Base-by-base conservation (phyloP, 192 early-diverging fungal species). In the Backusella liffmaniae region DNA sequence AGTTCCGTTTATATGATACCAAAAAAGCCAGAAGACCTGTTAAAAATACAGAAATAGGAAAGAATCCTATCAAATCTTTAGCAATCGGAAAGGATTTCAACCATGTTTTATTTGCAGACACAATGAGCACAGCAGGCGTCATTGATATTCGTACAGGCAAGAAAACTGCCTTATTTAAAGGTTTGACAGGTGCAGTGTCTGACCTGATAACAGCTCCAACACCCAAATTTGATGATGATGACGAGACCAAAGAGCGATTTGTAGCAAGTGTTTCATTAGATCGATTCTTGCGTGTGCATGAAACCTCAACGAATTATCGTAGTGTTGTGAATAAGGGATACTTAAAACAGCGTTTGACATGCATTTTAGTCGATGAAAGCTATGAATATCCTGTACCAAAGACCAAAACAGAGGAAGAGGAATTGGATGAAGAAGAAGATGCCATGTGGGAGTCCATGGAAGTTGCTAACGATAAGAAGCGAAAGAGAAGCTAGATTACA, bases 1-100 rank as follows among this genome's bases (percentile, higher is more conserved):
- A 92, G 84, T 92, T 96, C 73, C 88, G 96, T 59, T 79, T 96
- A n/a, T 98, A 98, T 80, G 92, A 98, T 77, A 87, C 86, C 3
- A 90, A 85, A 77, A 82, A 81, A 8, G 87, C 87, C 9, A 83
- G 89, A 71, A 86, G 94, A 75, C 96, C 96, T 0, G 84, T 91
- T 7, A 79, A 92, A 4, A 84, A 90, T 80, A 86, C 89, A 67
- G 85, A 86, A 44, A 82, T 94, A 29, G 92, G 93, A 26, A 85
- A 89, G 37, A 86, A 90, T 76, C 95, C 94, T 4, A 86, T 97
- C 15, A 86, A 84, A 70, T 68, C 77, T 78, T 18, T 84, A 79
- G 42, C 79, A 66, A 51, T 89, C 56, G 84, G 89, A 67, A 74
- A 76, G 59, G 80, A 83, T 70, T 72, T 71, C n/a, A 37, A 81